Evolutionary conservation across 1,284 basidiomycete genomes (phyloP).

Genomic region (Porphyrellus sp.): DNA sequence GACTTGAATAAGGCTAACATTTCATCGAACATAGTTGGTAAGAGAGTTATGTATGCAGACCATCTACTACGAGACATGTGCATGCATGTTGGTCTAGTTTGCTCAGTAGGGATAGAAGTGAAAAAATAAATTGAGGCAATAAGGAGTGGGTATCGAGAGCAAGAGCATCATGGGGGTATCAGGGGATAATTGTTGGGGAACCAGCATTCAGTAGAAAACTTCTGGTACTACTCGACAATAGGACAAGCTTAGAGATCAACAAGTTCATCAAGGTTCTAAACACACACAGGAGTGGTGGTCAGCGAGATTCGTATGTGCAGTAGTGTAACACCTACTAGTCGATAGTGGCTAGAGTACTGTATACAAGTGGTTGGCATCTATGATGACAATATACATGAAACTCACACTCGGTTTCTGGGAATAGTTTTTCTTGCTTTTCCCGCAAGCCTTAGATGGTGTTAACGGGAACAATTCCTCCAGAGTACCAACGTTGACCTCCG

Average conservation of each 20-base stretch:
- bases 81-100: too few relatives aligned
- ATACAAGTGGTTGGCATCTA: not conserved
- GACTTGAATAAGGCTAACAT: too few relatives aligned
- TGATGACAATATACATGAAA: not conserved
- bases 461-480: slow-evolving; percentile 5
- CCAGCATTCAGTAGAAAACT: not conserved
- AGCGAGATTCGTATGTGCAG: not conserved
- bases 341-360: slow-evolving; percentile 28
- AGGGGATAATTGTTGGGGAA: not conserved
- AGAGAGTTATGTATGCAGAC: too few relatives aligned
- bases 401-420: slow-evolving; percentile 25
- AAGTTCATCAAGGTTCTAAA: slow-evolving; percentile 22
- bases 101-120: too few relatives aligned
- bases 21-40: too few relatives aligned
- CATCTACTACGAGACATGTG: too few relatives aligned
- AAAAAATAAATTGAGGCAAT: not conserved
- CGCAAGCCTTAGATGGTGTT: not conserved
- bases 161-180: not conserved
- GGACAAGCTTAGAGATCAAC: slow-evolving; percentile 16
- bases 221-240: not conserved
- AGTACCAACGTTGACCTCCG: slow-evolving; percentile 8
- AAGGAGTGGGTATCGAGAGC: not conserved
- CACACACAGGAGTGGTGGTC: not conserved
- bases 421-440: slow-evolving; percentile 1
- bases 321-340: slow-evolving; percentile 15